Base-by-base conservation (phyloP, 495 filamentous ascomycete species). In the Cudoniella acicularis region DNA sequence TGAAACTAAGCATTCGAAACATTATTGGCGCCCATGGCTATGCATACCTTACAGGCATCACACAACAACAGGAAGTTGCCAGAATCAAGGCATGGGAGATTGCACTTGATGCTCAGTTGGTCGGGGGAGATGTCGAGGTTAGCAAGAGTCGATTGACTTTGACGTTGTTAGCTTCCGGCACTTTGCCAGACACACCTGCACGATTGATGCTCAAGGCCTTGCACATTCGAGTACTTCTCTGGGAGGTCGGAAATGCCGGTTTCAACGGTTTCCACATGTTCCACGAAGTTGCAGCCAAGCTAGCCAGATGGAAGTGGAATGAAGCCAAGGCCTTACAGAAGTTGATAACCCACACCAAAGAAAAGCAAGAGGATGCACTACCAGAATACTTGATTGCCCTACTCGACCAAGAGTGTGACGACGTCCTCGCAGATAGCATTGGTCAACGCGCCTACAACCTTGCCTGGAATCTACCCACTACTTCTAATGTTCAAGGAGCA, bases 21-120 rank as follows among this genome's bases (percentile, higher is more conserved):
- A 59, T 90, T 0, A 80, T 96, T 61, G 92, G 92, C 26, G 83
- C 84, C 70, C 76, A 84, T 2, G 73, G 86, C 1, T 98, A 92
- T 70, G 84, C 90, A 46, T 78, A 83, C 66, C 72, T 92, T 18
- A 91, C 89, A 2, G 90, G 92, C 0, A 81, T 87, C 30, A 94
- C 86, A 11, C 85, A 89, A 64, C 91, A 96, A 51, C 84, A 96
- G 63, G 93, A 97, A 71, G 83, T 79, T 43, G 92, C 90, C 11
- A 82, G 93, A 24, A 82, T 95, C 61, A 96, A 95, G 73, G 91
- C 92, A 0, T 98, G 93, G 93, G 82, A 87, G 45, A 96, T 96
- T 66, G 93, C 93, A 27, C 82, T 96, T 49, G 93, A 98, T 72
- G 92, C 93, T 55, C 93, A 97, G 67, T 83, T 98, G 8, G 88